A percentile compares a stretch with the other conserved stretches of the same genome.
Conservation (phyloP, 179 eudicot genomes). For the Sideroxylon spinosum region DNA sequence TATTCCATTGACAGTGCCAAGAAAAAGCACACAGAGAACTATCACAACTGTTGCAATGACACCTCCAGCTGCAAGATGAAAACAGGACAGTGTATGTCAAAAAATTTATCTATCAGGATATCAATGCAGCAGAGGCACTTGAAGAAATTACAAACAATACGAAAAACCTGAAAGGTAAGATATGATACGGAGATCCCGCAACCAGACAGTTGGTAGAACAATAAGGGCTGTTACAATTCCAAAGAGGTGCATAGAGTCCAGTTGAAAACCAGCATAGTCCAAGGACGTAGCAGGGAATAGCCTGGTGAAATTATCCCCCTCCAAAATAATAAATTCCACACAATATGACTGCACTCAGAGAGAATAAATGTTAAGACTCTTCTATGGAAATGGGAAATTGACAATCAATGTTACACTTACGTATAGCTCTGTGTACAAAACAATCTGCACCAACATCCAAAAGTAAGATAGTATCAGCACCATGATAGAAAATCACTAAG, state of each 20-base stretch:
- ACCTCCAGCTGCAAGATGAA: slow-evolving; percentile 67
- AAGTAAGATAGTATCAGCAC: slow-evolving; percentile 18
- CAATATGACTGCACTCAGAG: slow-evolving; percentile 67
- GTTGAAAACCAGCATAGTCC: slow-evolving; percentile 40
- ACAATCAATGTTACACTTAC: slow-evolving; percentile 44
- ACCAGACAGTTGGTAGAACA: slow-evolving; percentile 73
- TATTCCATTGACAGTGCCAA: slow-evolving; percentile 54
- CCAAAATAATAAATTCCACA: slow-evolving; percentile 84
- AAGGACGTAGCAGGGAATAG: slow-evolving; percentile 69
- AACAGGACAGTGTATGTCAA: not conserved
- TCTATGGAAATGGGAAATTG: not conserved
- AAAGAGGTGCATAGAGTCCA: slow-evolving; percentile 67
- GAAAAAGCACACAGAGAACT: slow-evolving; percentile 52
- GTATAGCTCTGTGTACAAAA: slow-evolving; percentile 75
- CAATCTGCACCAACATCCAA: slow-evolving; percentile 51
- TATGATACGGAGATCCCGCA: slow-evolving; percentile 63
- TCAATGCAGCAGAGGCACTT: not conserved
- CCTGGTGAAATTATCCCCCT: slow-evolving; percentile 76
- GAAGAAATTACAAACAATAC: no score
- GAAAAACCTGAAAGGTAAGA: slow-evolving; percentile 76
- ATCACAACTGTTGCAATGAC: slow-evolving; percentile 63
- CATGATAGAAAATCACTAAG: not conserved
- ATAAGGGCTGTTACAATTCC: slow-evolving; percentile 56
- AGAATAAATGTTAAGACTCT: not conserved
- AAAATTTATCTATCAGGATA: slow-evolving; percentile 3